A percentile compares a stretch with the other conserved stretches of the same genome.
Conservation (phyloP, 2,329 filamentous ascomycete species). For the Talaromyces sp. region DNA sequence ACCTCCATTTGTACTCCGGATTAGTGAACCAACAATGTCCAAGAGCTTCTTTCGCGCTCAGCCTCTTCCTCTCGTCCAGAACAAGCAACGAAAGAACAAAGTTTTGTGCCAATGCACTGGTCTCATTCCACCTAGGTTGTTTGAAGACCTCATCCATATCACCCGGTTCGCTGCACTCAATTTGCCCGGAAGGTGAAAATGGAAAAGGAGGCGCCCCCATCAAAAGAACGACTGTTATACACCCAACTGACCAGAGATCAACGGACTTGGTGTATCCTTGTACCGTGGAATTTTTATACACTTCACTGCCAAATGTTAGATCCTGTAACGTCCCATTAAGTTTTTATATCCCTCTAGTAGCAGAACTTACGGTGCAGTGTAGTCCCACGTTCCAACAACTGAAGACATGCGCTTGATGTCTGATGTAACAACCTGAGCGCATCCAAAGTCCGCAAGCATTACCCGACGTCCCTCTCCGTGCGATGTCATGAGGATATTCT, state of each 20-base stretch:
- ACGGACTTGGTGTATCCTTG: slow-evolving; percentile 51
- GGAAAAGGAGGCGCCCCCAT: slow-evolving; percentile 47
- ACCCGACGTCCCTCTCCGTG: slow-evolving; percentile 46
- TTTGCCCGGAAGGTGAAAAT: slow-evolving; percentile 18
- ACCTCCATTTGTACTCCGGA: slow-evolving; percentile 32
- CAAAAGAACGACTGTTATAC: slow-evolving; percentile 48
- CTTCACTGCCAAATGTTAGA: slow-evolving; percentile 19
- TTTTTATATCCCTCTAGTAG: too few relatives aligned
- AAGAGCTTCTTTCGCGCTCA: slow-evolving; percentile 51
- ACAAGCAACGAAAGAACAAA: slow-evolving; percentile 51
- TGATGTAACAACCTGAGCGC: slow-evolving; percentile 37
- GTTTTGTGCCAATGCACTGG: slow-evolving; percentile 43
- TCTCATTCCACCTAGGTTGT: slow-evolving; percentile 36
- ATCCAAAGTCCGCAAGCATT: slow-evolving; percentile 58
- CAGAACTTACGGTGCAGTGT: slow-evolving; percentile 52
- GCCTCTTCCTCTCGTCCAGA: slow-evolving; percentile 44
- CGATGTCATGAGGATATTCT: slow-evolving; percentile 58
- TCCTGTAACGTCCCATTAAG: background rate
- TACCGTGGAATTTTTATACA: slow-evolving; percentile 13
- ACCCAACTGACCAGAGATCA: slow-evolving; percentile 60
- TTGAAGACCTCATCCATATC: slow-evolving; percentile 43
- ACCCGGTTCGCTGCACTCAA: slow-evolving; percentile 26
- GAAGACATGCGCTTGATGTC: slow-evolving; percentile 46
- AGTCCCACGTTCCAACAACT: slow-evolving; percentile 52
- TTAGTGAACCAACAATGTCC: slow-evolving; percentile 54